Base-by-base conservation (phyloP, 2,329 filamentous ascomycete genomes). In the Claviceps cyperi region DNA sequence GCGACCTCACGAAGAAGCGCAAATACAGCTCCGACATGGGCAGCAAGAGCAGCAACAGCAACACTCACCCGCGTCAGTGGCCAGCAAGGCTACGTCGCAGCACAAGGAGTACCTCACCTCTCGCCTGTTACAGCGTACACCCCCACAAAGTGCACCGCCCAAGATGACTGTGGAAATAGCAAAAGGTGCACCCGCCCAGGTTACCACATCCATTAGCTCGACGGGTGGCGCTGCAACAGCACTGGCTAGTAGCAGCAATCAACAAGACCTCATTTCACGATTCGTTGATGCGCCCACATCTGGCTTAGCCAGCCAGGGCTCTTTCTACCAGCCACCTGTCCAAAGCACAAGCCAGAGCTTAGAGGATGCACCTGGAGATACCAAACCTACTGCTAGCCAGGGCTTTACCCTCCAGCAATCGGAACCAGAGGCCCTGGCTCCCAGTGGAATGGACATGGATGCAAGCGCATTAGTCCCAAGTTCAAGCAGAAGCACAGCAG, bases 71-170 rank as follows among this genome's bases (percentile, higher is more conserved):
- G 2, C 36, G 19, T 28, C 44, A 6, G 63, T 59, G 19, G 64
- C 67, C 22, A 66, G 70, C 39, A 68, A 66, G 51, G 65, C 71
- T 51, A 69, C 67, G 32, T 59, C 65, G 14, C 69, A 72, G 37
- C 80, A 82, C 58, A 81, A 79, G 53, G 77, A 81, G 57, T 78
- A 82, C 53, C 75, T 86, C 48, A 86, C 83, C 6, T 81, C 81
- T 32, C 74, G 81, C 52, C 65, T 86, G 38, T 71, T 88, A 2
- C 77, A 83, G 59, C 75, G 83, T 56, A 78, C 73, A 9, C 74
- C 79, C 0, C 80, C 80, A 6, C 72, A 79, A 53, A 73, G 76
- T 53, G 75, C 77, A 3, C 77, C 81, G 37, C 81, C 80, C 39
- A 74, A 81, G 60, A 83, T 84, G 74, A 82, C 80, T 7, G 68